These are phyloP conservation scores for Bolboschoenoplectus hybrid DNA, from an alignment of 202 grass and related monocot genomes.

Conservation along the genomic window DNA sequence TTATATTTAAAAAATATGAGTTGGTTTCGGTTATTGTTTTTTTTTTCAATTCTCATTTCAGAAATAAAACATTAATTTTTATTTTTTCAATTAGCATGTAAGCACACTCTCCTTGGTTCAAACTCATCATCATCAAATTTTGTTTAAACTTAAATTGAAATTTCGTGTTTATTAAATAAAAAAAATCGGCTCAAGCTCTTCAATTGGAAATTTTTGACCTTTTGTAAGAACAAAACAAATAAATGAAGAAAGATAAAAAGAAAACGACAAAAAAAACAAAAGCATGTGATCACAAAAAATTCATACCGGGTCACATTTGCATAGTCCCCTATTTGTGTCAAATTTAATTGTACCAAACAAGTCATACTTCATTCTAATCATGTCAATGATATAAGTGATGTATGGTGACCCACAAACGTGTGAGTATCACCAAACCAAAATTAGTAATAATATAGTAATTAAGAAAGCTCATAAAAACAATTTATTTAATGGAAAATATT, in stretches of 20 bases:
- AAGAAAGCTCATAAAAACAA: background rate
- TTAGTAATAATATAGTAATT: background rate
- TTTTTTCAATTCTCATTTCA: background rate
- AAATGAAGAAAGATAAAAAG: background rate
- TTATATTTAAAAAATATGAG: background rate
- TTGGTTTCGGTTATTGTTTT: background rate
- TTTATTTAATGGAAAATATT: too few species aligned
- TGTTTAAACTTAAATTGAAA: background rate
- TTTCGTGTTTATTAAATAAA: background rate
- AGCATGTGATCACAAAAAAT: constrained; percentile 19
- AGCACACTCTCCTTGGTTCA: background rate
- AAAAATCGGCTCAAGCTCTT: background rate
- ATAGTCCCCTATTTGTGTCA: background rate
- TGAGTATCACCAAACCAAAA: constrained; percentile 19
- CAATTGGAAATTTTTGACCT: background rate
- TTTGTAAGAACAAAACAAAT: background rate
- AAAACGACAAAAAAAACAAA: background rate
- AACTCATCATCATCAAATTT: background rate
- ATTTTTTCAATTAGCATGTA: background rate
- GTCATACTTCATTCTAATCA: constrained; percentile 38
- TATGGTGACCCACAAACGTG: constrained; percentile 19
- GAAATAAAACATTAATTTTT: background rate
- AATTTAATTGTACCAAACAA: constrained; percentile 8
- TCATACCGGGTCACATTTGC: background rate
- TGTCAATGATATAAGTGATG: constrained; percentile 34